phyloP scores from a whole-genome alignment of 352 stramenopile species.

The Globisporangium recalcitrans region DNA sequence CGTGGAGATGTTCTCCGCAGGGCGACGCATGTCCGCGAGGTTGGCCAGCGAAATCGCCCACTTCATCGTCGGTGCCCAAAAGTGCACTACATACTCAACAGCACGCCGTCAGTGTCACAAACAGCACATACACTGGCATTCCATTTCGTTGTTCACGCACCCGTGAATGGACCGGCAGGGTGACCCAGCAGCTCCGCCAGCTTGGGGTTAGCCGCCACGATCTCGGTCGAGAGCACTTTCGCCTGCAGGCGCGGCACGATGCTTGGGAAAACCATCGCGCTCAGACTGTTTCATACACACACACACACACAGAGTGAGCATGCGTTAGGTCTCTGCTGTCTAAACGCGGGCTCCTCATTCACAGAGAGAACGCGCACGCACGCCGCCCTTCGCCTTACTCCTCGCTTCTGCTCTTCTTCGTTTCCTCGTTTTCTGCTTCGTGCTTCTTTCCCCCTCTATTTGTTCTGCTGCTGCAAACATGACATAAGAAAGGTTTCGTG shows the following conservation, averaged over 20 bases:
- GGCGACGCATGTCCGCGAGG: conserved; percentile 78
- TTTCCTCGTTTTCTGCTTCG: conserved; percentile 14
- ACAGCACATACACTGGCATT: too few relatives aligned
- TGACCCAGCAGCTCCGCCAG: conserved; percentile 55
- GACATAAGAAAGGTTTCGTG: background rate
- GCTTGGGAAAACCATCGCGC: conserved; percentile 43
- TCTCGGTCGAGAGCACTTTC: conserved; percentile 62
- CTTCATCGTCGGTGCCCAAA: conserved; percentile 88
- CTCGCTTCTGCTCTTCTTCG: too few relatives aligned
- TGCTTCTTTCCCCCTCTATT: background rate
- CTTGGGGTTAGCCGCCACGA: conserved; percentile 69
- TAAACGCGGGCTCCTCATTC: too few relatives aligned
- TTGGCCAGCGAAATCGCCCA: conserved; percentile 87
- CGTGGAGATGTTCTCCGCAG: conserved; percentile 77
- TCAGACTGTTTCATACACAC: background rate
- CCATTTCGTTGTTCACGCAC: too few relatives aligned
- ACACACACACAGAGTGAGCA: background rate
- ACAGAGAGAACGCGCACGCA: background rate
- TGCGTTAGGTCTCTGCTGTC: background rate
- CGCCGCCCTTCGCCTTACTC: background rate
- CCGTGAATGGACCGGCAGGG: conserved; percentile 82
- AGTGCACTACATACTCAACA: conserved; percentile 49
- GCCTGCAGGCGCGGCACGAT: conserved; percentile 72
- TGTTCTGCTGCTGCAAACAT: conserved; percentile 4
- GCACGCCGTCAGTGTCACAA: background rate